Base-by-base conservation (phyloP, 2,329 filamentous ascomycete species). In the Chaetomium sp. region DNA sequence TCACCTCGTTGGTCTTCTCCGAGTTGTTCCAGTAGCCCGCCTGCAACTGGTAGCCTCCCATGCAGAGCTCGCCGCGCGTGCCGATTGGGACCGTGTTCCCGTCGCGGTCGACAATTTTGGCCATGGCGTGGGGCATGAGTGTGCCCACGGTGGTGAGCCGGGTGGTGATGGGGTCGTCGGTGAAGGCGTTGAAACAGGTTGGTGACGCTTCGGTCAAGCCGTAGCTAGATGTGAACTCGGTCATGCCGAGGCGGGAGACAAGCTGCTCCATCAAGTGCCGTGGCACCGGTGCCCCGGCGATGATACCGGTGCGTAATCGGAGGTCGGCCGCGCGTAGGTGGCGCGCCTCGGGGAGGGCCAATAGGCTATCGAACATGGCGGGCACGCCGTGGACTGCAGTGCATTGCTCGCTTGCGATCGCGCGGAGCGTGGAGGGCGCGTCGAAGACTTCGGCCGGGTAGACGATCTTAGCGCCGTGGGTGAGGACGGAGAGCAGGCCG, bases 331-430 rank as follows among this genome's bases (percentile, higher is more conserved):
- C 68, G 4, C 69, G 62, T 0, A 67, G 67, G 70, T 59, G 5
- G 55, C 68, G 59, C 54, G 71, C 66, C 40, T 74, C 69, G 12
- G 76, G 74, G 14, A 80, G 73, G 5, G 62, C 62, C 61, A 82
- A 75, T 2, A 82, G 70, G 0, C 84, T 84, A 66, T 90, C 87
- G 69, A 91, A 90, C 89, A 92, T 92, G 55, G 89, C 88, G 0
- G 89, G 89, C 0, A 92, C 89, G 37, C 89, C 89, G 66, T 91
- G 88, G 0, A 92, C 76, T 0, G 86, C 88, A 0, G 89, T 92
- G 68, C 85, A 87, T 46, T 75, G 73, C 66, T 88, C 85, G 52
- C 85, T 77, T 1, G 79, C 78, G 41, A 92, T 81, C 53, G 86
- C 85, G 44, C 76, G 76, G 37, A 91, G 75, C 1, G 85, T 86